Conservation (phyloP, 1,284 basidiomycete species). For the Xerocomus amazonicus region DNA sequence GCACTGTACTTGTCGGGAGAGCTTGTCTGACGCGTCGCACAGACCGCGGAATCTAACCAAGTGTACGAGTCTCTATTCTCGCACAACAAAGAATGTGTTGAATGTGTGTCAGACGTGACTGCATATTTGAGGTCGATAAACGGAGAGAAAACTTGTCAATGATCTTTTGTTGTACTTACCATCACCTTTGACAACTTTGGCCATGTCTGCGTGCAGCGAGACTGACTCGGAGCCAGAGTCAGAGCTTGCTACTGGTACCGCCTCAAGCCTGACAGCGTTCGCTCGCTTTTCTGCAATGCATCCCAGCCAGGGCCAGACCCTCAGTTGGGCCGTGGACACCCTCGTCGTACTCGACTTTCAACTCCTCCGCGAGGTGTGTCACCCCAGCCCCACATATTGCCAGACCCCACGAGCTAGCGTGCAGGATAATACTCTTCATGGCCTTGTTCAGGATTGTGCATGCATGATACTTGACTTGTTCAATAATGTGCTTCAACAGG, state of each 20-base stretch:
- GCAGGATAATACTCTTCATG: slow-evolving; percentile 37
- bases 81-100: slow-evolving; percentile 47
- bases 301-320: slow-evolving; percentile 2
- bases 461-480: slow-evolving; percentile 37
- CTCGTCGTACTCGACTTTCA: slow-evolving; percentile 30
- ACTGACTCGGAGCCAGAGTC: slow-evolving; percentile 42
- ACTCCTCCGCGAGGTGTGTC: slow-evolving; percentile 29
- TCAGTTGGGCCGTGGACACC: slow-evolving; percentile 25
- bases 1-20: background rate
- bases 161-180: background rate
- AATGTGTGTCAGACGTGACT: slow-evolving; percentile 59
- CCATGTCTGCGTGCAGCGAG: slow-evolving; percentile 35
- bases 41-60: slow-evolving; percentile 56
- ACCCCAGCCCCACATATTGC: background rate
- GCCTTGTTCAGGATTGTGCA: slow-evolving; percentile 35
- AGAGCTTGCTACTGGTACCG: slow-evolving; percentile 9
- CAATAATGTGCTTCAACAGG: slow-evolving; percentile 23
- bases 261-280: slow-evolving; percentile 19
- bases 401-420: background rate
- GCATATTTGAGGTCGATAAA: slow-evolving; percentile 58
- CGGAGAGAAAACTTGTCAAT: slow-evolving; percentile 41
- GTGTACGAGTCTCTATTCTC: slow-evolving; percentile 64
- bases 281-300: slow-evolving; percentile 16
- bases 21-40: slow-evolving; percentile 12
- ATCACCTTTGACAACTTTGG: slow-evolving; percentile 1